Conservation (phyloP, 306 rosid genomes). For the Gastrolobium villosum region DNA sequence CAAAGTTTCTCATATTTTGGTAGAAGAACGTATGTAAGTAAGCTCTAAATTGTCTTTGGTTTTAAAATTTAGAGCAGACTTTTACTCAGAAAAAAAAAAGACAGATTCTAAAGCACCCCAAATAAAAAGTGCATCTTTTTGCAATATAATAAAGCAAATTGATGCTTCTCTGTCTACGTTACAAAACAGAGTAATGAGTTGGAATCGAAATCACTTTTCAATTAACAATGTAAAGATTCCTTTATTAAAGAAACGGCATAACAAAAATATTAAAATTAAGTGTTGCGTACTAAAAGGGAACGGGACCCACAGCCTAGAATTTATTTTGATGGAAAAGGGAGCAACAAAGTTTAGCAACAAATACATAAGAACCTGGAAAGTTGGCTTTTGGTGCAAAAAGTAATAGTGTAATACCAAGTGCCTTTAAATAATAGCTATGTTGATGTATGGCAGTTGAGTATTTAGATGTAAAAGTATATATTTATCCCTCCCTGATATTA, state of each 20-base stretch:
- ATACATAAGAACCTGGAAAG: slow-evolving; percentile 64
- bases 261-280: slow-evolving; percentile 35
- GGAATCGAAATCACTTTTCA: slow-evolving; percentile 58
- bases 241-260: slow-evolving; percentile 57
- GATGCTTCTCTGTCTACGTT: slow-evolving; percentile 64
- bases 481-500: too few species aligned
- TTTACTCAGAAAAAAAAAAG: neutral
- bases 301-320: slow-evolving; percentile 46
- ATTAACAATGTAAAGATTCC: slow-evolving; percentile 55
- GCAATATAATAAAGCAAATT: slow-evolving; percentile 50
- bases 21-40: neutral
- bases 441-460: too few species aligned
- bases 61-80: slow-evolving; percentile 37
- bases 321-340: slow-evolving; percentile 39
- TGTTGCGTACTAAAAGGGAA: slow-evolving; percentile 52
- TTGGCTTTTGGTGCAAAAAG: slow-evolving; percentile 63
- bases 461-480: too few species aligned
- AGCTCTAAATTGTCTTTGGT: slow-evolving; percentile 34
- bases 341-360: slow-evolving; percentile 51
- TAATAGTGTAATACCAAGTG: slow-evolving; percentile 44
- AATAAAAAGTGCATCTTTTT: slow-evolving; percentile 58
- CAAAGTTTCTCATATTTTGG: neutral
- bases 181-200: slow-evolving; percentile 52
- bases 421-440: neutral
- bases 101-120: slow-evolving; percentile 54